phyloP scores from a whole-genome alignment of 208 protist species.

The Acanthamoeba triangularis region DNA sequence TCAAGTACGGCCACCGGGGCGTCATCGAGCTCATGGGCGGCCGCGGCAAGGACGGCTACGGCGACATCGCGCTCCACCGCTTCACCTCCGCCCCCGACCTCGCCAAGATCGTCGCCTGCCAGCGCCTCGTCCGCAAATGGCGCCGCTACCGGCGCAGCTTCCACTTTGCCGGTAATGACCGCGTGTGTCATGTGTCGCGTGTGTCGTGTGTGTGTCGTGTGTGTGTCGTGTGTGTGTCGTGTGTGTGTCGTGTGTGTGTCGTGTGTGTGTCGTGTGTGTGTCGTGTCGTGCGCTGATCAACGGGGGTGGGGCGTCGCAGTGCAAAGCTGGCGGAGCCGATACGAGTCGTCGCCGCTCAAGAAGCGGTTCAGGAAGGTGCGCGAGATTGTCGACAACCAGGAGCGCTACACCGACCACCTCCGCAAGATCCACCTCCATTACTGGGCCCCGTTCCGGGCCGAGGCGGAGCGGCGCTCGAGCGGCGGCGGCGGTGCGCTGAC shows the following conservation, averaged over 20 bases:
- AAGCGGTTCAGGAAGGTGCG: slow-evolving; percentile 26
- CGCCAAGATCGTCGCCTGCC: neutral
- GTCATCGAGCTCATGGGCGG: slow-evolving; percentile 42
- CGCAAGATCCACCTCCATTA: slow-evolving; percentile 7
- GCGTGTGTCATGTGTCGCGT: too few relatives aligned
- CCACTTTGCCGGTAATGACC: slow-evolving; percentile 24
- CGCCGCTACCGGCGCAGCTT: slow-evolving; percentile 35
- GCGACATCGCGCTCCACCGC: neutral
- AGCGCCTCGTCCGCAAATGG: slow-evolving; percentile 36
- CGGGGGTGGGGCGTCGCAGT: neutral
- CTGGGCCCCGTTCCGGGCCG: neutral
- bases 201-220: too few relatives aligned
- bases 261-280: too few relatives aligned
- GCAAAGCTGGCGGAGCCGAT: slow-evolving; percentile 1
- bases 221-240: too few relatives aligned
- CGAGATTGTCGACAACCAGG: slow-evolving; percentile 6
- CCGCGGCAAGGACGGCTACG: slow-evolving; percentile 16
- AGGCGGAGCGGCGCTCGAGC: neutral
- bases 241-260: too few relatives aligned
- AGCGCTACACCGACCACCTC: slow-evolving; percentile 2
- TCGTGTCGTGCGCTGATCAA: neutral
- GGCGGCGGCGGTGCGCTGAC: neutral
- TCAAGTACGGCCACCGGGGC: slow-evolving; percentile 39
- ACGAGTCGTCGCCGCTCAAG: slow-evolving; percentile 22
- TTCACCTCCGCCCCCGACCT: neutral